Evolutionary conservation across 257 asterid genomes (phyloP).

Genomic region (Galeopsis tetrahit): DNA sequence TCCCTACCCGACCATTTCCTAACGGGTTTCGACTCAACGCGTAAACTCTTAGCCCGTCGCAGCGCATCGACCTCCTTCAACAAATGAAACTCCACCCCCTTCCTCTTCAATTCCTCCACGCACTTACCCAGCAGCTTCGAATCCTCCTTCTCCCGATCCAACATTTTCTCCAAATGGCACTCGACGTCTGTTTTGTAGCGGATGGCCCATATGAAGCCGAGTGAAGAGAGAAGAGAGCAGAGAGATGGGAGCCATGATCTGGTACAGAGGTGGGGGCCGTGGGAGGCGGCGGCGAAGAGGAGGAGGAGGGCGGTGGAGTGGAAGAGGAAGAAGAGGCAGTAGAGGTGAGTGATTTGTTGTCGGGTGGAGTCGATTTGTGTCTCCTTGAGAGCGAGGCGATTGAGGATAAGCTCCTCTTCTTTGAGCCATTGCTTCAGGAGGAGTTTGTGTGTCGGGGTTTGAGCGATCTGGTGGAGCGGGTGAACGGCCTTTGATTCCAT

Average conservation of each 20-base stretch:
- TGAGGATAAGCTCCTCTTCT: conserved; percentile 84
- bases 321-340: conserved; percentile 88
- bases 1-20: conserved; percentile 83
- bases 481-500: conserved; percentile 37
- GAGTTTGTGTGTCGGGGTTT: conserved; percentile 82
- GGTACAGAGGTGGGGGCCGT: conserved; percentile 21
- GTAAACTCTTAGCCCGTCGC: conserved; percentile 88
- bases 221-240: conserved; percentile 32
- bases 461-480: conserved; percentile 81
- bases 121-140: conserved; percentile 68
- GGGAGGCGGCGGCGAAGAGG: conserved; percentile 59
- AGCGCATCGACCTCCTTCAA: conserved; percentile 90
- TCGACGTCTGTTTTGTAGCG: conserved; percentile 45
- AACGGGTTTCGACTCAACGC: conserved; percentile 63
- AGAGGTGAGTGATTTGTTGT: conserved; percentile 73
- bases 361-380: conserved; percentile 74
- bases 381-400: conserved; percentile 75
- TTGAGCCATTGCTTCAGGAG: conserved; percentile 96
- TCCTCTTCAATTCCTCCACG: conserved; percentile 84
- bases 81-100: conserved; percentile 83
- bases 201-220: conserved; percentile 41
- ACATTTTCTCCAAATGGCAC: conserved; percentile 65
- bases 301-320: conserved; percentile 81
- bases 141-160: conserved; percentile 83
- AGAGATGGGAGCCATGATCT: conserved; percentile 36